A percentile compares a stretch with the other conserved stretches of the same genome.
Conservation (phyloP, 2,329 filamentous ascomycete genomes). For the Thelonectria discophora region DNA sequence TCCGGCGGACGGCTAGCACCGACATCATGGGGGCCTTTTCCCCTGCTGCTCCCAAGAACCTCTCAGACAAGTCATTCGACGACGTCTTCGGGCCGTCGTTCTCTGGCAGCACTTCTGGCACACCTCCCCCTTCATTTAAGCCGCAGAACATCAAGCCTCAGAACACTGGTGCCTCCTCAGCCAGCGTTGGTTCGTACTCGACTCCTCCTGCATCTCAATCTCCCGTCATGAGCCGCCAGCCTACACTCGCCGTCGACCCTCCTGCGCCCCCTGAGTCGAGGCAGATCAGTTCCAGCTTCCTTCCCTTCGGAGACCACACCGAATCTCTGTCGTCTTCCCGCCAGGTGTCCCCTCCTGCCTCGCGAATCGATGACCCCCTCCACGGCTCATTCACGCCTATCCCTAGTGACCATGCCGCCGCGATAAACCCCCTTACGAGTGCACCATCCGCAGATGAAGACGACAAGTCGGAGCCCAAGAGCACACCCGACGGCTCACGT, state of each 20-base stretch:
- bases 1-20: constrained; percentile 73
- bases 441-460: constrained; percentile 51
- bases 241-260: constrained; percentile 65
- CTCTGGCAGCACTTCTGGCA: constrained; percentile 53
- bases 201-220: constrained; percentile 65
- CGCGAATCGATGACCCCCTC: constrained; percentile 61
- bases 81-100: constrained; percentile 83
- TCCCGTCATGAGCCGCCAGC: constrained; percentile 70
- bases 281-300: constrained; percentile 79
- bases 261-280: constrained; percentile 74
- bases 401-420: constrained; percentile 35
- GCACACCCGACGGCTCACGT: constrained; percentile 39
- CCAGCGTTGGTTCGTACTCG: constrained; percentile 60
- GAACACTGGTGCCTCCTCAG: constrained; percentile 64
- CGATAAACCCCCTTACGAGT: constrained; percentile 39
- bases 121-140: constrained; percentile 47
- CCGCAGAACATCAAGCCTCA: constrained; percentile 57
- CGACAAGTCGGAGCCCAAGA: constrained; percentile 44
- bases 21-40: constrained; percentile 66
- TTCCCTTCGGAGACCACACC: constrained; percentile 73
- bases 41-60: constrained; percentile 57
- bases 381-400: constrained; percentile 42
- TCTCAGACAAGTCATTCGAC: constrained; percentile 78
- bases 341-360: constrained; percentile 76
- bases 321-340: constrained; percentile 81